A percentile compares a stretch with the other conserved stretches of the same genome.
phyloP scores from a whole-genome alignment of 2,329 filamentous ascomycete genomes.

The Paraconiothyrium brasiliense region DNA sequence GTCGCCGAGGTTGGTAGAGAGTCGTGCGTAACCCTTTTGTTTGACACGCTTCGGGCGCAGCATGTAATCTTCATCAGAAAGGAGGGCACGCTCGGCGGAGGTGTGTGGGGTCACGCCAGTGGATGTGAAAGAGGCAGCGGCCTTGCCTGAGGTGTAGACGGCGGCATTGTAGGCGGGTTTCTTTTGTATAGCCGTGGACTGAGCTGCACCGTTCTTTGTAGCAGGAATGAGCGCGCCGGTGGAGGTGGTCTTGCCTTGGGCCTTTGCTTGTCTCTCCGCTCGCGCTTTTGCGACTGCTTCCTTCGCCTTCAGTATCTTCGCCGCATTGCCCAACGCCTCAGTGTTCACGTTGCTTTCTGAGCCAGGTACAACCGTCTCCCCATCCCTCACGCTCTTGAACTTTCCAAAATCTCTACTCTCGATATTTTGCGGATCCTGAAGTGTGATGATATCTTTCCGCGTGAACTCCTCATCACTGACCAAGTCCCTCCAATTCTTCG shows the following conservation, averaged over 20 bases:
- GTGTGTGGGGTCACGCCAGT: constrained; percentile 94
- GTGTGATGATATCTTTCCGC: constrained; percentile 90
- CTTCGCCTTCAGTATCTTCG: constrained; percentile 89
- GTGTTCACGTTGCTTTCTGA: constrained; percentile 78
- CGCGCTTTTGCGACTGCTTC: constrained; percentile 93
- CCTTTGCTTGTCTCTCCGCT: constrained; percentile 67
- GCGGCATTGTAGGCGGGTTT: constrained; percentile 77
- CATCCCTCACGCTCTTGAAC: constrained; percentile 90
- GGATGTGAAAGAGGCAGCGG: constrained; percentile 93
- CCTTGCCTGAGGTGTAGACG: constrained; percentile 86
- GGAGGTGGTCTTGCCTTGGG: constrained; percentile 37
- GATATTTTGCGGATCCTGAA: constrained; percentile 95
- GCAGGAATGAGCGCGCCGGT: constrained; percentile 27
- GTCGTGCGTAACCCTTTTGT: constrained; percentile 87
- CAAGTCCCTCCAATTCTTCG: constrained; percentile 94
- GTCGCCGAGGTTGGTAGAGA: constrained; percentile 85
- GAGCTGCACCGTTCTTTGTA: constrained; percentile 39
- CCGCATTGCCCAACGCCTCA: constrained; percentile 77
- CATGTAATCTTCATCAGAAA: constrained; percentile 97
- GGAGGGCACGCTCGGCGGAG: constrained; percentile 81
- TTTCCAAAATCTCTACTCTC: constrained; percentile 82
- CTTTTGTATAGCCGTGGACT: constrained; percentile 38
- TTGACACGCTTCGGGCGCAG: constrained; percentile 89
- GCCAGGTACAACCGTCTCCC: constrained; percentile 77
- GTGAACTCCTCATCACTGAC: constrained; percentile 87